A percentile compares a stretch with the other conserved stretches of the same genome.
phyloP scores from a whole-genome alignment of 148 eudicot genomes.

The Salicornia ramosissima region DNA sequence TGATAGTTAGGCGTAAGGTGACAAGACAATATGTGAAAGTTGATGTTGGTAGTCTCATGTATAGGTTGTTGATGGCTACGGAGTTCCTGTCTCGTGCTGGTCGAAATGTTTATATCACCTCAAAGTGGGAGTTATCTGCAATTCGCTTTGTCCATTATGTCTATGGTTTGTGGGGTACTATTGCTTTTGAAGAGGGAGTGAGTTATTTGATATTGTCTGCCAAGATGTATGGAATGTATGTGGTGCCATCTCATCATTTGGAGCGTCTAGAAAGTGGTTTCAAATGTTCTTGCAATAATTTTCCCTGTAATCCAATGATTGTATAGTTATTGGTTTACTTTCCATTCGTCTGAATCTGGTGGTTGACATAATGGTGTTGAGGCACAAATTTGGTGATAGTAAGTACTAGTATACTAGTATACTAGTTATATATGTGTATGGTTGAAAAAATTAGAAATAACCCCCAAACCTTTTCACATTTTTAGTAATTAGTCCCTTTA shows the following conservation, averaged over 20 bases:
- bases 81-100: constrained; percentile 8
- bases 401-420: neutral
- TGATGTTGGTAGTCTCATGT: constrained; percentile 19
- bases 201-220: constrained; percentile 11
- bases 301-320: too few species aligned
- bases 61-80: constrained; percentile 27
- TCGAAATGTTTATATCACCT: constrained; percentile 16
- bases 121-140: constrained; percentile 28
- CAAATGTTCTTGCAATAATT: constrained; percentile 15
- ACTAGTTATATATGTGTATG: neutral
- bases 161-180: constrained; percentile 24
- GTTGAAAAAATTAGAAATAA: too few species aligned
- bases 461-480: too few species aligned
- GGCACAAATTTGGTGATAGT: neutral
- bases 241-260: constrained; percentile 14
- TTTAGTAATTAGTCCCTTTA: too few species aligned
- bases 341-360: neutral
- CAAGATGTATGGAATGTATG: constrained; percentile 11
- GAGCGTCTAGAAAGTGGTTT: constrained; percentile 23
- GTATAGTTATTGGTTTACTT: constrained; percentile 15
- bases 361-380: neutral
- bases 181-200: constrained; percentile 19
- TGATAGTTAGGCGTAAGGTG: constrained; percentile 3
- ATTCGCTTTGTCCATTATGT: constrained; percentile 13
- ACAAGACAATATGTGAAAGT: constrained; percentile 1